These are phyloP conservation scores for Pyrenula aspistea DNA, from an alignment of 495 filamentous ascomycete genomes.

Conservation along the genomic window DNA sequence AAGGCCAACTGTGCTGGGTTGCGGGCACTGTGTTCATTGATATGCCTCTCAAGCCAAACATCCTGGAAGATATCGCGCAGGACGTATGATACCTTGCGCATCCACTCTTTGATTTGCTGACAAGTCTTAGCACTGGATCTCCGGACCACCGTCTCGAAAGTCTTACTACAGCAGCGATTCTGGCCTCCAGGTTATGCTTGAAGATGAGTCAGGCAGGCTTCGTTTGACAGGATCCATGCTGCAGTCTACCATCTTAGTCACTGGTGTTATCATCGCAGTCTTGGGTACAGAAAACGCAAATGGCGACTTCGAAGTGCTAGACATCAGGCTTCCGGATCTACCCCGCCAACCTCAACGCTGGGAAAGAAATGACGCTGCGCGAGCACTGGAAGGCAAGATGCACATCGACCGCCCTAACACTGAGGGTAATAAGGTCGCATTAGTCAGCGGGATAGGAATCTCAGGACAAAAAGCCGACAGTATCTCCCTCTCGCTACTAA, in stretches of 20 bases:
- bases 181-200: slow-evolving; percentile 62
- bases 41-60: slow-evolving; percentile 92
- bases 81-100: slow-evolving; percentile 44
- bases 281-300: slow-evolving; percentile 86
- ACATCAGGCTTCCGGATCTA: slow-evolving; percentile 77
- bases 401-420: slow-evolving; percentile 13
- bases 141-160: slow-evolving; percentile 63
- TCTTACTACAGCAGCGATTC: slow-evolving; percentile 55
- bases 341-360: slow-evolving; percentile 70
- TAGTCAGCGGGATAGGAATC: slow-evolving; percentile 80
- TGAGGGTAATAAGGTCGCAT: slow-evolving; percentile 57
- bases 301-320: slow-evolving; percentile 87
- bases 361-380: slow-evolving; percentile 39
- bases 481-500: slow-evolving; percentile 61
- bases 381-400: slow-evolving; percentile 30
- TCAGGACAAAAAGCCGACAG: slow-evolving; percentile 60
- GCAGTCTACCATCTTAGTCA: slow-evolving; percentile 58
- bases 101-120: not conserved
- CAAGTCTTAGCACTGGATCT: slow-evolving; percentile 59
- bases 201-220: slow-evolving; percentile 93
- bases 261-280: slow-evolving; percentile 80
- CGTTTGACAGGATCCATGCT: slow-evolving; percentile 61
- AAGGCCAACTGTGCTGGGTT: slow-evolving; percentile 94
- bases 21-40: slow-evolving; percentile 93
- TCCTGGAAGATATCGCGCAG: slow-evolving; percentile 88